Percentiles rank a stretch among this genome's conserved stretches.
Conservation (phyloP, 2,329 filamentous ascomycete genomes). For the Clarireedia hainanense region DNA sequence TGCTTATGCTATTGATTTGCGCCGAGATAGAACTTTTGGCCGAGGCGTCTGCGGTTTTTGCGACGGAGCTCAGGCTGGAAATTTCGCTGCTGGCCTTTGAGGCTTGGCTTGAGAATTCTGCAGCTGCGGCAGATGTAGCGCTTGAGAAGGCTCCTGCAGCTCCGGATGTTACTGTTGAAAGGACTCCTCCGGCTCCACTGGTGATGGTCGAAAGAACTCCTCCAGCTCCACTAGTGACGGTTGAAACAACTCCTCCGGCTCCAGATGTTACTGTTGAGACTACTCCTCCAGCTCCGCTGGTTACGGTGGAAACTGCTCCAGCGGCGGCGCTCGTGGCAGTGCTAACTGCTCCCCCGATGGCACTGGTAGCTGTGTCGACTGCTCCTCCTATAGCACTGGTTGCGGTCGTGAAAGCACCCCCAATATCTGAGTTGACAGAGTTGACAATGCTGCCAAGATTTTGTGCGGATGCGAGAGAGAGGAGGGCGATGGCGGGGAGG, state of each 20-base stretch:
- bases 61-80: slow-evolving; percentile 2
- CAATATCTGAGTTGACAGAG: not conserved
- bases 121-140: not conserved
- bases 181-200: not conserved
- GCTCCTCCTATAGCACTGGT: not conserved
- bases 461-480: not conserved
- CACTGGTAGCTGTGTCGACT: not conserved
- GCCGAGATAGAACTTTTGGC: slow-evolving; percentile 4
- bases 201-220: not conserved
- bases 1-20: slow-evolving; percentile 1
- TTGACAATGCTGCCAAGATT: not conserved
- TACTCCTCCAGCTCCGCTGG: not conserved
- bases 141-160: not conserved
- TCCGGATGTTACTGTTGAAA: not conserved
- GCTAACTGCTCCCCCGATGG: not conserved
- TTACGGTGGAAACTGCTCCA: not conserved
- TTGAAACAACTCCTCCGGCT: not conserved
- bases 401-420: not conserved
- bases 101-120: not conserved
- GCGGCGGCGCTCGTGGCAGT: not conserved
- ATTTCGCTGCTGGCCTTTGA: slow-evolving; percentile 1
- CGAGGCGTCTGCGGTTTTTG: not conserved
- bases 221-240: not conserved
- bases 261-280: not conserved
- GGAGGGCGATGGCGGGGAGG: slow-evolving; percentile 3